Percentiles rank a stretch among this genome's conserved stretches.
Conservation (phyloP, 2,329 filamentous ascomycete species). For the Lachnellula occidentalis region DNA sequence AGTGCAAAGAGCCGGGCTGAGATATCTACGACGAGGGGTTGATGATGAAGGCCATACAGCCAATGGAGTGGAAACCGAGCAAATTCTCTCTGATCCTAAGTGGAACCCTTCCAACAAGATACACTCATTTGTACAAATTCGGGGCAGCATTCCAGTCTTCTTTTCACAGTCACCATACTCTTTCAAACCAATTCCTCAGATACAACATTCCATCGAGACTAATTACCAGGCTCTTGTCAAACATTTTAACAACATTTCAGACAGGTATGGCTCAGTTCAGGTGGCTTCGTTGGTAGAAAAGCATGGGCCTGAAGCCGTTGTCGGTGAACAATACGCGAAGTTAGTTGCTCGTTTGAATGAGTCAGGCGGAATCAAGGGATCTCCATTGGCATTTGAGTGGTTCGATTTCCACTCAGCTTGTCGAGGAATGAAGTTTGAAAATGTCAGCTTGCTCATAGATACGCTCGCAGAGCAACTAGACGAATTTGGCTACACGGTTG, state of each 20-base stretch:
- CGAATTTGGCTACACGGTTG: constrained; percentile 65
- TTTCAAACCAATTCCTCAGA: constrained; percentile 76
- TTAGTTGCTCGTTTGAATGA: constrained; percentile 64
- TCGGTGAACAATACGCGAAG: constrained; percentile 73
- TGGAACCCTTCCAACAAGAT: constrained; percentile 59
- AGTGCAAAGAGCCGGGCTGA: constrained; percentile 75
- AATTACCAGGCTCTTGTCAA: constrained; percentile 74
- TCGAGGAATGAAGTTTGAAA: constrained; percentile 96
- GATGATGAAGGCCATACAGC: constrained; percentile 86
- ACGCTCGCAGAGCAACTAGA: constrained; percentile 63
- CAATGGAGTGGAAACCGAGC: constrained; percentile 92
- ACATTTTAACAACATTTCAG: constrained; percentile 68
- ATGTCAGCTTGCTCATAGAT: constrained; percentile 75
- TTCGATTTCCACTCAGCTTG: constrained; percentile 95
- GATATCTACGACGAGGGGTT: constrained; percentile 84
- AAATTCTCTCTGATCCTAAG: constrained; percentile 70
- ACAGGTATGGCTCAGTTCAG: constrained; percentile 71
- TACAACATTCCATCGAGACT: constrained; percentile 73
- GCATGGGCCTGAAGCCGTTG: constrained; percentile 70
- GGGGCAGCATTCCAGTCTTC: constrained; percentile 89
- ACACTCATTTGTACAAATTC: constrained; percentile 80
- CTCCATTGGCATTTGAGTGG: constrained; percentile 74
- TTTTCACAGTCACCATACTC: constrained; percentile 94
- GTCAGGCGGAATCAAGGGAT: constrained; percentile 43
- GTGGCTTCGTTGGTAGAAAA: constrained; percentile 85